phyloP scores from a whole-genome alignment of 306 rosid genomes.

The Cicer bijugum region DNA sequence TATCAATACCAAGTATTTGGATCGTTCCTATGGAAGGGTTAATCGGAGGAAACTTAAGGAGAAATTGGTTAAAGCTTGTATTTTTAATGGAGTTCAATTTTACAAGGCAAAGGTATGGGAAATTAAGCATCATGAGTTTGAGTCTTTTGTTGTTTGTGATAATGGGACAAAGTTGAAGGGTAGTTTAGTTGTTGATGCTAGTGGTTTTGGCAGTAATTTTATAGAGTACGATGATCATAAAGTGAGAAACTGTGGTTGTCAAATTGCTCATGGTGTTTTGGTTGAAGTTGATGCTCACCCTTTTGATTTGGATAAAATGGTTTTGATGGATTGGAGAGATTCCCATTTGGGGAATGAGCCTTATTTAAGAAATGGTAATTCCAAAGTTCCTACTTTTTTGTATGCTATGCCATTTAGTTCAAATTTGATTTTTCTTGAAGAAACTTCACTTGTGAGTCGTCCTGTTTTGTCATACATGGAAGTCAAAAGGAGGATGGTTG shows the following conservation, averaged over 20 bases:
- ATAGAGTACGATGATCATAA: constrained; percentile 51
- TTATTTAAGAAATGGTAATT: constrained; percentile 55
- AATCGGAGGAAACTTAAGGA: constrained; percentile 63
- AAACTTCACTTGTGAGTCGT: constrained; percentile 82
- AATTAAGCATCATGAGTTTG: constrained; percentile 62
- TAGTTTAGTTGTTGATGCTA: constrained; percentile 78
- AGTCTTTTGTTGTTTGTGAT: constrained; percentile 61
- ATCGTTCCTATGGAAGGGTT: constrained; percentile 71
- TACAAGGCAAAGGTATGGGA: constrained; percentile 71
- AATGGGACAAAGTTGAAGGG: constrained; percentile 66
- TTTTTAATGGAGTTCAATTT: constrained; percentile 67
- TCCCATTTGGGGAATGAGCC: constrained; percentile 83
- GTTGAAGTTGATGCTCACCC: constrained; percentile 85
- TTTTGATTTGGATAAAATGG: constrained; percentile 80
- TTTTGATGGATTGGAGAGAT: constrained; percentile 65
- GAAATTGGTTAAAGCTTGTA: constrained; percentile 59
- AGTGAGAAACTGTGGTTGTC: constrained; percentile 65
- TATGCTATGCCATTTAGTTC: constrained; percentile 93
- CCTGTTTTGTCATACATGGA: constrained; percentile 68
- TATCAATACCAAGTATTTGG: constrained; percentile 60
- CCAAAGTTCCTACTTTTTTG: constrained; percentile 70
- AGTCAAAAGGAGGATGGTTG: constrained; percentile 77
- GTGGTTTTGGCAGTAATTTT: constrained; percentile 70
- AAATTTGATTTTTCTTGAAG: constrained; percentile 74
- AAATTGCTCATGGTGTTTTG: constrained; percentile 83